A percentile compares a stretch with the other conserved stretches of the same genome.
Conservation (phyloP, 139 green algal genomes). For the Asterochloris erici region DNA sequence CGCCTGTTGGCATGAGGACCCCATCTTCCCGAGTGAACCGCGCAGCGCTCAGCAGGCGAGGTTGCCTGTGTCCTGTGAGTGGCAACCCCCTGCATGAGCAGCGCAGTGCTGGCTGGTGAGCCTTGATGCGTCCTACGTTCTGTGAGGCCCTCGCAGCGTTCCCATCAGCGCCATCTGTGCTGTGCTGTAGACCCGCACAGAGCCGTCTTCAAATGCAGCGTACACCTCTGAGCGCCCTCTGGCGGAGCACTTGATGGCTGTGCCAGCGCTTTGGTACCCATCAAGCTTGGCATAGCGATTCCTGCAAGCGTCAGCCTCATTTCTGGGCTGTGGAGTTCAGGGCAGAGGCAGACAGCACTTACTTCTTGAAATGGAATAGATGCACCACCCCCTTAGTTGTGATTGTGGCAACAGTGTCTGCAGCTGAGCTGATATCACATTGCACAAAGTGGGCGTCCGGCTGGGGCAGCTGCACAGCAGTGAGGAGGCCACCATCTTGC, state of each 20-base stretch:
- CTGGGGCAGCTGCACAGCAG: background rate
- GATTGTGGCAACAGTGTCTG: background rate
- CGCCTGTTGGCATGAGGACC: too few relatives aligned
- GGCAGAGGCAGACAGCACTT: background rate
- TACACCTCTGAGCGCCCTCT: background rate
- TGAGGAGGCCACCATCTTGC: conserved; percentile 1
- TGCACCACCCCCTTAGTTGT: conserved; percentile 1
- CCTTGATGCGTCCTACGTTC: conserved; percentile 9
- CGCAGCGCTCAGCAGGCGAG: too few relatives aligned
- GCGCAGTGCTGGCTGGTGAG: background rate
- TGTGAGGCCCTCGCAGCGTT: conserved; percentile 4
- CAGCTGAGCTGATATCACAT: conserved; percentile 9
- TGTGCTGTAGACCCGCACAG: conserved; percentile 11
- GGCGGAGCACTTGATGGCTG: background rate
- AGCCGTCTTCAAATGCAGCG: background rate
- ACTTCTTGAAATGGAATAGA: conserved; percentile 9
- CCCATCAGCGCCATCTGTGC: conserved; percentile 8
- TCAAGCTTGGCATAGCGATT: conserved; percentile 14
- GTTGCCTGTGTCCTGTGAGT: too few relatives aligned
- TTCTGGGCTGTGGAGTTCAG: background rate
- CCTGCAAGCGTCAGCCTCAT: background rate
- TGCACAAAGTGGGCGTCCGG: background rate
- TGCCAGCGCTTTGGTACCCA: background rate
- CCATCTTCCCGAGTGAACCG: too few relatives aligned
- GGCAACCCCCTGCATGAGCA: too few relatives aligned